Percentiles rank a stretch among this genome's conserved stretches.
Conservation (phyloP, 2,329 filamentous ascomycete genomes). For the Albifimbria verrucaria region DNA sequence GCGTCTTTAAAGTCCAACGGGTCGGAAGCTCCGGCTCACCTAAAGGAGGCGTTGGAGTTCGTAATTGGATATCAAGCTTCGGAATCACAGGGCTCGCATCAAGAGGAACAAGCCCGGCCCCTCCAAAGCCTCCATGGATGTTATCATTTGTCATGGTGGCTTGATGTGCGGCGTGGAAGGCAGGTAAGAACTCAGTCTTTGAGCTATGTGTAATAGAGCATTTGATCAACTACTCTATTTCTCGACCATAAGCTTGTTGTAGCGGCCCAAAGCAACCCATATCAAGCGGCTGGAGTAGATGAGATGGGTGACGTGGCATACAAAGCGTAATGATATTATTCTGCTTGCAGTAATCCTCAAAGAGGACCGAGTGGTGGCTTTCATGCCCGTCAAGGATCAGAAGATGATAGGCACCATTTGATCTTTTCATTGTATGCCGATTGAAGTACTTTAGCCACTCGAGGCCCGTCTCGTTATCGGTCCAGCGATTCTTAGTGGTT, state of each 20-base stretch:
- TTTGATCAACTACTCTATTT: slow-evolving; percentile 24
- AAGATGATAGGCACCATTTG: background rate
- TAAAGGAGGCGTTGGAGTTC: no score
- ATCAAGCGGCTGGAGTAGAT: no score
- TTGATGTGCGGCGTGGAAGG: no score
- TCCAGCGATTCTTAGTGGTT: background rate
- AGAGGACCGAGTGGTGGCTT: background rate
- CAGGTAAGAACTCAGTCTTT: slow-evolving; percentile 3
- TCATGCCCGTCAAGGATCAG: background rate
- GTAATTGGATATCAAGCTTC: no score
- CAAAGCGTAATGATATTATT: no score
- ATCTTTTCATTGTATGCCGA: background rate
- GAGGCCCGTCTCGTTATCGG: background rate
- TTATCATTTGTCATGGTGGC: no score
- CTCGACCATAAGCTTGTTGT: slow-evolving; percentile 25
- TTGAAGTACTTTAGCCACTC: background rate
- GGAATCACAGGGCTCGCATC: no score
- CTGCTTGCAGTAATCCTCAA: no score
- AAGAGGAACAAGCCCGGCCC: no score
- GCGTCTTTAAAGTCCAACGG: no score
- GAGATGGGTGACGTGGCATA: slow-evolving; percentile 7
- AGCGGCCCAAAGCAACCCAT: slow-evolving; percentile 31
- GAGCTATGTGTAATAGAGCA: slow-evolving; percentile 17
- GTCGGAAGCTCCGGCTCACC: no score
- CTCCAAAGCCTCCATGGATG: no score